These are phyloP conservation scores for Wallemia mellicola DNA, from an alignment of 1,284 basidiomycete species.

Conservation along the genomic window DNA sequence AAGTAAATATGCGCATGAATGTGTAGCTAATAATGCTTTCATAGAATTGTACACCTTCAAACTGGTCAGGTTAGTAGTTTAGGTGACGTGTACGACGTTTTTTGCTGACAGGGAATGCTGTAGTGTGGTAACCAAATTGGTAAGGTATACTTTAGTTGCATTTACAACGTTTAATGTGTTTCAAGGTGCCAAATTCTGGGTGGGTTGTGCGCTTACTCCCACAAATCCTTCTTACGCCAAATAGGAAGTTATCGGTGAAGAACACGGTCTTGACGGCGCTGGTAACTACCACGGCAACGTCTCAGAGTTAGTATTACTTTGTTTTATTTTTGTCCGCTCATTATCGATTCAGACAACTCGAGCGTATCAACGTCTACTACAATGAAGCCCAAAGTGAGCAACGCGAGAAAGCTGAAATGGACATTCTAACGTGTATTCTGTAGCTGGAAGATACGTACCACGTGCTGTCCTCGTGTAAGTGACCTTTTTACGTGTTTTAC, in stretches of 20 bases:
- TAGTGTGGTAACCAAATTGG: conserved; percentile 95
- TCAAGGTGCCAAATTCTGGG: conserved; percentile 17
- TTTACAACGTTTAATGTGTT: background rate
- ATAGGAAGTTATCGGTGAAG: conserved; percentile 44
- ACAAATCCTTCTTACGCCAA: background rate
- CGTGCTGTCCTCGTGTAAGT: conserved; percentile 49
- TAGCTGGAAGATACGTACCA: conserved; percentile 71
- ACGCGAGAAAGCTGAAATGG: background rate
- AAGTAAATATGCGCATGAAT: background rate
- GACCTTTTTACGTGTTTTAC: background rate
- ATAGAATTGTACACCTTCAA: conserved; percentile 91
- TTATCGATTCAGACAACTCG: conserved; percentile 31
- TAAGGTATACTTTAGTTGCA: background rate
- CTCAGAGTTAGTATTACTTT: conserved; percentile 26
- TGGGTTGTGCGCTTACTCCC: background rate
- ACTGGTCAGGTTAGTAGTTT: conserved; percentile 47
- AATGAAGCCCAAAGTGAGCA: conserved; percentile 39
- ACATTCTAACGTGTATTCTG: background rate
- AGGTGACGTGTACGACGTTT: background rate
- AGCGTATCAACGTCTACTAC: conserved; percentile 89
- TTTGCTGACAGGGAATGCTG: conserved; percentile 4
- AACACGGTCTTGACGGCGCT: conserved; percentile 81
- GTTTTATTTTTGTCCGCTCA: conserved; percentile 55
- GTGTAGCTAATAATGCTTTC: conserved; percentile 20
- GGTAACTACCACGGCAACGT: conserved; percentile 19